Conservation (phyloP, 2,329 filamentous ascomycete genomes). For the Scedosporium aurantiacum region DNA sequence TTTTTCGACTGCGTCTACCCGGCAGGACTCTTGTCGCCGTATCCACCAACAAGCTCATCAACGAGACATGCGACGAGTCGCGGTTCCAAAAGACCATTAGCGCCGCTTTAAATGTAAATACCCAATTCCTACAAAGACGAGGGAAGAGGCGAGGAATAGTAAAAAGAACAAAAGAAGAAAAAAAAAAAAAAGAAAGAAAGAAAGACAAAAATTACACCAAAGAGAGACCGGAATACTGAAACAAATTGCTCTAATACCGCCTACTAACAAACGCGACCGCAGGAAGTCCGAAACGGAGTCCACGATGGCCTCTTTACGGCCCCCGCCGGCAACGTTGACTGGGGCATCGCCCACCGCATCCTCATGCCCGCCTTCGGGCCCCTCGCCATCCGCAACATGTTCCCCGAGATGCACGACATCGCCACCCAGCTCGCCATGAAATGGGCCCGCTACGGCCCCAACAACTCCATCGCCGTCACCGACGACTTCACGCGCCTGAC, state of each 20-base stretch:
- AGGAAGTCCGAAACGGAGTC: constrained; percentile 47
- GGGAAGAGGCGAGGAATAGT: no score
- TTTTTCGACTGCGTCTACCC: constrained; percentile 44
- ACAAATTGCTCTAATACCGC: background rate
- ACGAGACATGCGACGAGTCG: constrained; percentile 55
- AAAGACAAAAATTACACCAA: no score
- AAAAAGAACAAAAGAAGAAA: no score
- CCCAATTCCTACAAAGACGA: background rate
- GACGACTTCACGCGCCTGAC: constrained; percentile 65
- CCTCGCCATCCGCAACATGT: constrained; percentile 56
- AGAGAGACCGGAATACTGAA: no score
- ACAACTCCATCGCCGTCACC: constrained; percentile 43
- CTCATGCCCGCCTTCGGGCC: constrained; percentile 62
- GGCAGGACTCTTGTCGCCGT: constrained; percentile 37
- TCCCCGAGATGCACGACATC: constrained; percentile 58
- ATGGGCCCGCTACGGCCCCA: constrained; percentile 52
- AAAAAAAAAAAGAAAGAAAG: no score
- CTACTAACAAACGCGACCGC: constrained; percentile 1
- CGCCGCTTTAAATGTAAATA: constrained; percentile 29
- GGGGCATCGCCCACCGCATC: constrained; percentile 55
- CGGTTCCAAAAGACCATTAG: constrained; percentile 51
- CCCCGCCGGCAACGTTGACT: constrained; percentile 41
- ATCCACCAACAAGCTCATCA: constrained; percentile 42
- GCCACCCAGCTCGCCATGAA: constrained; percentile 55
- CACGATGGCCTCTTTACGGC: constrained; percentile 58